phyloP scores from a whole-genome alignment of 169 alveolate genomes.

The Cryptosporidium meleagridis region DNA sequence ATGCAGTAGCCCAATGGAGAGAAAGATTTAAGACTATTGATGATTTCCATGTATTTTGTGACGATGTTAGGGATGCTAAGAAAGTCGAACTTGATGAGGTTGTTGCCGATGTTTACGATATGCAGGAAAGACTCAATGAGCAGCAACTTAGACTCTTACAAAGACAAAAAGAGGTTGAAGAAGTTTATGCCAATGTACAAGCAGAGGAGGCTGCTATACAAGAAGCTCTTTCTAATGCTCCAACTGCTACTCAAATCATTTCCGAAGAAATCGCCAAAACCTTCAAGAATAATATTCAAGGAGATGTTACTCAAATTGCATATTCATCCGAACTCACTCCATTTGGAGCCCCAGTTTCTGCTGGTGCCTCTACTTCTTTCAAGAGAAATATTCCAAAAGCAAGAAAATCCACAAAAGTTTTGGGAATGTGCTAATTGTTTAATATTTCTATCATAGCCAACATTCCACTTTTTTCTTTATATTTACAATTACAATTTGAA shows the following conservation, averaged over 20 bases:
- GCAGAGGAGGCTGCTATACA: constrained; percentile 76
- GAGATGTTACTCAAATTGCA: constrained; percentile 73
- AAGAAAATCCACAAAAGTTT: constrained; percentile 57
- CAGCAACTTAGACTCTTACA: constrained; percentile 68
- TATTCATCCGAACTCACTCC: constrained; percentile 71
- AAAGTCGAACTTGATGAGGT: constrained; percentile 70
- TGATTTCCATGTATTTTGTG: constrained; percentile 72
- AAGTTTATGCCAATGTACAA: constrained; percentile 66
- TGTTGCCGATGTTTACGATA: constrained; percentile 72
- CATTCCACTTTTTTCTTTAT: too few relatives aligned
- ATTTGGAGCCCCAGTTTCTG: constrained; percentile 75
- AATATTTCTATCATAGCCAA: background rate
- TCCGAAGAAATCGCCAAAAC: constrained; percentile 75
- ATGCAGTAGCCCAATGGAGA: constrained; percentile 74
- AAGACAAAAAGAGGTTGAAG: constrained; percentile 71
- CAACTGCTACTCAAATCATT: constrained; percentile 47
- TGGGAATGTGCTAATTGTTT: constrained; percentile 56
- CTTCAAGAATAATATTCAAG: constrained; percentile 62
- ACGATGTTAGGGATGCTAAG: constrained; percentile 72
- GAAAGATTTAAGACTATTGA: constrained; percentile 73
- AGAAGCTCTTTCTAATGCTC: constrained; percentile 65
- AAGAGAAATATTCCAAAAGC: constrained; percentile 64
- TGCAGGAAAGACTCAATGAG: constrained; percentile 72
- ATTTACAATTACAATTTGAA: background rate
- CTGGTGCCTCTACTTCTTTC: constrained; percentile 75